Conservation (phyloP, 2,329 filamentous ascomycete species). For the Penicillium paneum region DNA sequence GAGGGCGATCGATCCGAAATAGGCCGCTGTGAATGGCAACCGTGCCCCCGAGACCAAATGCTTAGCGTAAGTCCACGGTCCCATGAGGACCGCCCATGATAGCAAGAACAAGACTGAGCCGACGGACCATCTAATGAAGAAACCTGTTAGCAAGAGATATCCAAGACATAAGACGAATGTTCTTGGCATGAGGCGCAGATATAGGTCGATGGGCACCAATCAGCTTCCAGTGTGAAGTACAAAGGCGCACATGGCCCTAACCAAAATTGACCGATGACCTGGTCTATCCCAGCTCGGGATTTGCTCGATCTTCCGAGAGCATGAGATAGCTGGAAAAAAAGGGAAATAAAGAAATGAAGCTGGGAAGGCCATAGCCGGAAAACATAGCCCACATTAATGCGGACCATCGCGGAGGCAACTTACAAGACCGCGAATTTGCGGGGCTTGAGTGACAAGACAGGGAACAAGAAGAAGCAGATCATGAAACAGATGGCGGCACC, state of each 20-base stretch:
- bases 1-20: conserved; percentile 87
- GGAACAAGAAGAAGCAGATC: conserved; percentile 83
- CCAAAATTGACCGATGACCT: conserved; percentile 24
- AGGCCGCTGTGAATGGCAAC: conserved; percentile 87
- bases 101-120: conserved; percentile 85
- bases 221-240: background rate
- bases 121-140: conserved; percentile 75
- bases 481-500: conserved; percentile 89
- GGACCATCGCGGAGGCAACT: conserved; percentile 49
- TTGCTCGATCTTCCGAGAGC: conserved; percentile 8
- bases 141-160: conserved; percentile 25
- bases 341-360: conserved; percentile 15
- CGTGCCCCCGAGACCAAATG: conserved; percentile 82
- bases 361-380: conserved; percentile 9
- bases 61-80: conserved; percentile 74
- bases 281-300: conserved; percentile 17
- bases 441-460: conserved; percentile 73
- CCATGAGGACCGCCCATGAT: conserved; percentile 94
- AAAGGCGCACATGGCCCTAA: conserved; percentile 22
- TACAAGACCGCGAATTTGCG: conserved; percentile 97
- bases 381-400: conserved; percentile 1
- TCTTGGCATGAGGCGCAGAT: conserved; percentile 25
- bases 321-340: conserved; percentile 11
- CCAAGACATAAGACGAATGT: background rate
- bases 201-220: conserved; percentile 19